phyloP scores from a whole-genome alignment of 495 filamentous ascomycete species.

The Lindgomyces ingoldianus region DNA sequence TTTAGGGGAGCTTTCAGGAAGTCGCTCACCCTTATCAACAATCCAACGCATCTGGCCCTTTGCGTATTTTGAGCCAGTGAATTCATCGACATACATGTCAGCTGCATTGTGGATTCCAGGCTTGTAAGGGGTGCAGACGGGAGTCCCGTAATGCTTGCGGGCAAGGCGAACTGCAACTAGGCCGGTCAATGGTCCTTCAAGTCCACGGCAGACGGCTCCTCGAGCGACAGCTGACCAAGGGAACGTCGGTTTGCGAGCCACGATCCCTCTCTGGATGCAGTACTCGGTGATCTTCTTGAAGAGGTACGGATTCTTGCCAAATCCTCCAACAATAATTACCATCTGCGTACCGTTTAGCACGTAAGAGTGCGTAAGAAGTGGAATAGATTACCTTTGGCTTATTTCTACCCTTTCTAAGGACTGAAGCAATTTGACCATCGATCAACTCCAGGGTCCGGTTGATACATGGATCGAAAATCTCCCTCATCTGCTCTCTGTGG shows the following conservation, averaged over 20 bases:
- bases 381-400: neutral
- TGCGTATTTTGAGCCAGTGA: neutral
- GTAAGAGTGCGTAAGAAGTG: too few relatives aligned
- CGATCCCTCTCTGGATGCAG: neutral
- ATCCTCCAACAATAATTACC: neutral
- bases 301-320: neutral
- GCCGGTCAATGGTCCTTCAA: neutral
- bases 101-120: neutral
- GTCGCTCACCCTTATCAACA: constrained; percentile 1
- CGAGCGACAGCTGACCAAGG: constrained; percentile 1
- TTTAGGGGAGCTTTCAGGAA: neutral
- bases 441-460: constrained; percentile 8
- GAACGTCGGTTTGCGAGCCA: constrained; percentile 2
- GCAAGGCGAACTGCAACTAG: neutral
- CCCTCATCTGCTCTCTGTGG: neutral
- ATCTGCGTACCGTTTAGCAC: neutral
- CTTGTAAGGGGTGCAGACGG: neutral
- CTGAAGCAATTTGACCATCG: constrained; percentile 6
- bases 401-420: neutral
- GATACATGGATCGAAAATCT: constrained; percentile 4
- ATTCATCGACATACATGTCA: neutral
- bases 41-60: neutral
- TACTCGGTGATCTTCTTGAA: constrained; percentile 12
- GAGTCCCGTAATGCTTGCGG: constrained; percentile 2
- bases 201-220: neutral